Conservation (phyloP, 2,329 filamentous ascomycete species). For the Beauveria sp. region DNA sequence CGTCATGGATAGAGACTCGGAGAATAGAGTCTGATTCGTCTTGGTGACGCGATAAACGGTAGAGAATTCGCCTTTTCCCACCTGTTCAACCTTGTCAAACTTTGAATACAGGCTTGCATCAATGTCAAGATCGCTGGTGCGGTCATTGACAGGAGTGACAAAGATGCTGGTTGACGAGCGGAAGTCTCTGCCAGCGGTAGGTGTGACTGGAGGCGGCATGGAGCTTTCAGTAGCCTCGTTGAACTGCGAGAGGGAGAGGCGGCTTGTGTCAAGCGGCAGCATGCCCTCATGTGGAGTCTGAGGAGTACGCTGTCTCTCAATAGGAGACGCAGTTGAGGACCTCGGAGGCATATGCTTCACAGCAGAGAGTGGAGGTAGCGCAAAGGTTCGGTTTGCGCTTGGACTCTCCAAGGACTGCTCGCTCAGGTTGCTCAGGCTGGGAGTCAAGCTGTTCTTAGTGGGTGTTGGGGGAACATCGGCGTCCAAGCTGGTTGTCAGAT, state of each 20-base stretch:
- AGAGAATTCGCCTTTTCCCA: conserved; percentile 89
- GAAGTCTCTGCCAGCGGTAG: conserved; percentile 55
- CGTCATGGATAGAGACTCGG: conserved; percentile 36
- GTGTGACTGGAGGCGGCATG: conserved; percentile 63
- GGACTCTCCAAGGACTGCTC: conserved; percentile 38
- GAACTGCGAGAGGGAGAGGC: conserved; percentile 69
- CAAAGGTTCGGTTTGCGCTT: conserved; percentile 37
- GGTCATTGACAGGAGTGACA: conserved; percentile 62
- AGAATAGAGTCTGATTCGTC: conserved; percentile 21
- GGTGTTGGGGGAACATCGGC: conserved; percentile 85
- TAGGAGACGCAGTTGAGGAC: conserved; percentile 50
- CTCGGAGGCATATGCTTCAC: conserved; percentile 29
- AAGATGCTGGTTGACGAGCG: conserved; percentile 45
- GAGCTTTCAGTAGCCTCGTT: conserved; percentile 27
- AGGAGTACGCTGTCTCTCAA: conserved; percentile 55
- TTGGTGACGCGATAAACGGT: conserved; percentile 74
- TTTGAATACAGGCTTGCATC: conserved; percentile 66
- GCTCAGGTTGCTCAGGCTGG: conserved; percentile 32
- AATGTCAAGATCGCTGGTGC: conserved; percentile 59
- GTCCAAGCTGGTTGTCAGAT: conserved; percentile 21
- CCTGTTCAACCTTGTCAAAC: conserved; percentile 72
- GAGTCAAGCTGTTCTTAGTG: conserved; percentile 60
- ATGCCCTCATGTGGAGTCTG: conserved; percentile 72
- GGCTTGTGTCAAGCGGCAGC: conserved; percentile 71
- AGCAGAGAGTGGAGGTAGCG: conserved; percentile 34